These are phyloP conservation scores for Sporothrix globosa DNA, from an alignment of 2,329 filamentous ascomycete species.

Conservation along the genomic window DNA sequence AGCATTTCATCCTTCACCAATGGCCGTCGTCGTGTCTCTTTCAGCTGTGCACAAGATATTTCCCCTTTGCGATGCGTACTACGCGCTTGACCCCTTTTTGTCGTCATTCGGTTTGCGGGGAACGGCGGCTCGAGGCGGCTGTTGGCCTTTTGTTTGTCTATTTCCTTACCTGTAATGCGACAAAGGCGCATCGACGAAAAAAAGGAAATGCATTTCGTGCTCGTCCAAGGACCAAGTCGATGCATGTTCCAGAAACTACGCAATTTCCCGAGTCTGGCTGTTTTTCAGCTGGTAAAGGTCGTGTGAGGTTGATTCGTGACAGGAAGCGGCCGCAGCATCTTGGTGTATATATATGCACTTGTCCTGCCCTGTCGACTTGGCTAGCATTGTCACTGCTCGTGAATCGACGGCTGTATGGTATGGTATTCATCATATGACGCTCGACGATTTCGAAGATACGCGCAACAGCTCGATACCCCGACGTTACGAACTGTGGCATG, in stretches of 20 bases:
- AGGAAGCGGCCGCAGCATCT: not conserved
- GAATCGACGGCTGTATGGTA: not conserved
- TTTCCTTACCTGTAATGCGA: not conserved
- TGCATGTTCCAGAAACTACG: not conserved
- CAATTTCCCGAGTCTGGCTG: not conserved
- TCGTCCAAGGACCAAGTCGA: not conserved
- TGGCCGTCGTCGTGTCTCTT: slow-evolving; percentile 1
- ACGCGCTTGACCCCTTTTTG: not conserved
- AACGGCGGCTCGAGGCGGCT: not conserved
- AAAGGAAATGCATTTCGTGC: not conserved
- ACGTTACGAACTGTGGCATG: not conserved
- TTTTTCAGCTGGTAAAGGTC: slow-evolving; percentile 11
- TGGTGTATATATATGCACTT: not conserved
- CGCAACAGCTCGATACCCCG: not conserved
- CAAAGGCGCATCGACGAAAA: not conserved
- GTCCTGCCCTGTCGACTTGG: not conserved
- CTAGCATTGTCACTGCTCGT: not conserved
- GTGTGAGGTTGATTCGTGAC: not conserved
- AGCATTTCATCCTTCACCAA: slow-evolving; percentile 6
- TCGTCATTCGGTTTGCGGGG: not conserved
- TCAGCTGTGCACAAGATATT: slow-evolving; percentile 13
- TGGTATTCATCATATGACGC: not conserved
- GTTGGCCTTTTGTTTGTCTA: not conserved
- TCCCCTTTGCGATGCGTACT: not conserved
- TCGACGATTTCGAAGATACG: not conserved